phyloP scores from a whole-genome alignment of 441 rosid genomes.

The Theobroma grandiflorum region DNA sequence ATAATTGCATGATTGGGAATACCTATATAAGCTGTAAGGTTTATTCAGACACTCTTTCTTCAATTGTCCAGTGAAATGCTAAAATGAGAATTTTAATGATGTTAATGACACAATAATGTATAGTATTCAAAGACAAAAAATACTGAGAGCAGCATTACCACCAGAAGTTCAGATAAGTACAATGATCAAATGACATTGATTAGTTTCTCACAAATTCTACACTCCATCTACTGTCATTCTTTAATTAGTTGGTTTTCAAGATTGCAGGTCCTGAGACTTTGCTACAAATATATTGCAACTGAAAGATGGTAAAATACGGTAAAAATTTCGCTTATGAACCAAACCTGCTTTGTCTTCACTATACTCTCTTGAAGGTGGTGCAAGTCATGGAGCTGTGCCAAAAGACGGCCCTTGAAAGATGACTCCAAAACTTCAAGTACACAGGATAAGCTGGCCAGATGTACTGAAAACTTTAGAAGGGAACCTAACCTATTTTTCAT shows the following conservation, averaged over 20 bases:
- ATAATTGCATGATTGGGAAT: not conserved
- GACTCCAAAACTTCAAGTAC: constrained; percentile 88
- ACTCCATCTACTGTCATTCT: not conserved
- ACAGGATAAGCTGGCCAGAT: constrained; percentile 66
- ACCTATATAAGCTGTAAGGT: not conserved
- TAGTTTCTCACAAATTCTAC: not conserved
- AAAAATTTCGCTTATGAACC: not conserved
- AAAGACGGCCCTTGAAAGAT: constrained; percentile 75
- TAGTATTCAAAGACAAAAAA: not conserved
- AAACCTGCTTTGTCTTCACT: constrained; percentile 89
- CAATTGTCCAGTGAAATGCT: not conserved
- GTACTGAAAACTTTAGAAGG: constrained; percentile 64
- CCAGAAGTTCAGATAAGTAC: not conserved
- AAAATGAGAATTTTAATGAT: not conserved
- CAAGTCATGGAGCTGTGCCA: constrained; percentile 77
- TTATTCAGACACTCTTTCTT: not conserved
- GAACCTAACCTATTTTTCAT: constrained; percentile 59
- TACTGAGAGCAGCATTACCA: not conserved
- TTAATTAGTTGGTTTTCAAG: not conserved
- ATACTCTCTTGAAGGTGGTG: constrained; percentile 79
- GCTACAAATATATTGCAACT: not conserved
- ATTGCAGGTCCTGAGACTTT: not conserved
- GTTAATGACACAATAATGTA: not conserved
- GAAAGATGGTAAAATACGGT: not conserved
- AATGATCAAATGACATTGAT: not conserved